Evolutionary conservation across 139 green algal species (phyloP), one percentile per base, ranked within the genome.

Genomic region (Asterochloris sp.): DNA sequence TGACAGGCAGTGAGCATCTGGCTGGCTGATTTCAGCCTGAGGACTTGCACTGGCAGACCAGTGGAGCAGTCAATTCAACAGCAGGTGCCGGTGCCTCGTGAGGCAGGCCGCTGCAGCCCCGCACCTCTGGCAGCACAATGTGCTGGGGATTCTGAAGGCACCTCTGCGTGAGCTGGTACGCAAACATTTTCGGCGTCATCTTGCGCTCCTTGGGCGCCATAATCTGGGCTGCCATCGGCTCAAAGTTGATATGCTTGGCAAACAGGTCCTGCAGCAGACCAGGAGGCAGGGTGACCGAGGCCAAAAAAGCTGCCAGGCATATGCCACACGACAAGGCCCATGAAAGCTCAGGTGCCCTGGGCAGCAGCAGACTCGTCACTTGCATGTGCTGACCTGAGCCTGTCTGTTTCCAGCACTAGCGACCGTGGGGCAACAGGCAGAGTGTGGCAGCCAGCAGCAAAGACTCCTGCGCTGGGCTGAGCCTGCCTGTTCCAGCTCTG

Each of bases 111-210:
- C 38, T 54, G 38, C 38, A 54, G 38, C 38, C 38, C 6, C 80
- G 19, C 64, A 90, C 92, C 89, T 98, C 95, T 60, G 95, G 95
- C 73, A 98, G 90, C 67, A 98, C 94, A 54, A 98, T 96, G 85
- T 89, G 88, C 86, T 96, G 90, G 13, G 81, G 87, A 73, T 88
- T 80, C 17, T 76, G 74, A 0, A 78, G 69, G 88, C 93, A 96
- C 61, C 89, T 88, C 61, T 87, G 78, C 75, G 90, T 94, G 79
- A 95, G 85, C 69, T 79, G 83, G 86, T 98, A 85, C 81, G 88
- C 83, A 84, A 98, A 98, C 78, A 91, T 86, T 85, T 96, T 96
- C 67, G 94, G 93, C 28, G 96, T 97, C 64, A 98, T 76, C 63
- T 64, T 29, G 24, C 19, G 38, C 17, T 62, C 73, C 17, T 64